Evolutionary conservation across 805 yeast species (phyloP).

Genomic region (Candida pseudofarinosa): DNA sequence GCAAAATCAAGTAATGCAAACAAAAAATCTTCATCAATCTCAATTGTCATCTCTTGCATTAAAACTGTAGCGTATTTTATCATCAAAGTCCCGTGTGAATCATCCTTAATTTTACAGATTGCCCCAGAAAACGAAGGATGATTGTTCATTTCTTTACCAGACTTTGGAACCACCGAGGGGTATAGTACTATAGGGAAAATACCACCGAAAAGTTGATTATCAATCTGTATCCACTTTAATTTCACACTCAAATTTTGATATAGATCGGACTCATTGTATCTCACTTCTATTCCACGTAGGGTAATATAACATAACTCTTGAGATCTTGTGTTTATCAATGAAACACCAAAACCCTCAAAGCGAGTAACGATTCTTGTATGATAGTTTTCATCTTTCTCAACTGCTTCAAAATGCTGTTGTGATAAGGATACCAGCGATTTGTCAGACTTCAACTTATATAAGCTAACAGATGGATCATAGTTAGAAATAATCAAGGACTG

Average conservation of each 20-base stretch:
- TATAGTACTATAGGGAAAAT: slow-evolving; percentile 82
- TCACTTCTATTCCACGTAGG: slow-evolving; percentile 72
- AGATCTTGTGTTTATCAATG: slow-evolving; percentile 64
- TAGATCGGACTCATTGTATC: slow-evolving; percentile 78
- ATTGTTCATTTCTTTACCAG: slow-evolving; percentile 72
- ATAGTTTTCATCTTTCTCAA: slow-evolving; percentile 50
- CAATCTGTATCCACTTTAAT: slow-evolving; percentile 92
- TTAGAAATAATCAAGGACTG: slow-evolving; percentile 82
- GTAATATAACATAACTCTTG: slow-evolving; percentile 86
- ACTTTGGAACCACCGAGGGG: slow-evolving; percentile 86
- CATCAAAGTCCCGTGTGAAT: slow-evolving; percentile 82
- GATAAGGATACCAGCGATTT: slow-evolving; percentile 28
- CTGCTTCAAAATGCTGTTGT: slow-evolving; percentile 52
- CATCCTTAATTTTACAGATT: slow-evolving; percentile 78
- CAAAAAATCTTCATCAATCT: slow-evolving; percentile 89
- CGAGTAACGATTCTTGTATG: slow-evolving; percentile 52
- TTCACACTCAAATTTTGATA: slow-evolving; percentile 78
- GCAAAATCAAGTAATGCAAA: slow-evolving; percentile 77
- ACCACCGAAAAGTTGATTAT: slow-evolving; percentile 86
- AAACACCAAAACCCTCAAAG: slow-evolving; percentile 84
- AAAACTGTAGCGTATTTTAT: slow-evolving; percentile 88
- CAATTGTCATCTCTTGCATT: slow-evolving; percentile 87
- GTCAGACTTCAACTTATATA: slow-evolving; percentile 52
- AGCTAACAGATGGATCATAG: slow-evolving; percentile 72
- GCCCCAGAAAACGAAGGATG: slow-evolving; percentile 93